Percentiles rank a stretch among this genome's conserved stretches.
Conservation (phyloP, 345 rosid species). For the Triadica sebifera region DNA sequence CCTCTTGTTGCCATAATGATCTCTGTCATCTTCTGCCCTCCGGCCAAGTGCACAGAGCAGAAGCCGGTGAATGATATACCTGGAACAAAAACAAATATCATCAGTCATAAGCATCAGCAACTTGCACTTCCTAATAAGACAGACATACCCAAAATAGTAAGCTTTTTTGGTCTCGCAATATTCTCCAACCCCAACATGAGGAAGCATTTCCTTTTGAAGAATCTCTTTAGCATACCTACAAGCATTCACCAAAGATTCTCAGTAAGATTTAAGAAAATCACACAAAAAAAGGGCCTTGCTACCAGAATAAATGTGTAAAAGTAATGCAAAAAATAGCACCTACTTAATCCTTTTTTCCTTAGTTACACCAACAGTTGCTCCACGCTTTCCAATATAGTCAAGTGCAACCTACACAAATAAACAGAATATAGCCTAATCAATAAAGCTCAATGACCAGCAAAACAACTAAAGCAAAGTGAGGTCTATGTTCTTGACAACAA, state of each 20-base stretch:
- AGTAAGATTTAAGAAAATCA: no score
- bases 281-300: constrained; percentile 1
- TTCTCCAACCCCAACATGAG: constrained; percentile 92
- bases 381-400: constrained; percentile 96
- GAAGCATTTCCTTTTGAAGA: constrained; percentile 99
- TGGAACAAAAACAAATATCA: constrained; percentile 22
- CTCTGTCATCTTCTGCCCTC: constrained; percentile 96
- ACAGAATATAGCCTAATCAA: constrained; percentile 3
- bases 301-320: constrained; percentile 24
- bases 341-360: constrained; percentile 95
- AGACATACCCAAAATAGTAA: constrained; percentile 84
- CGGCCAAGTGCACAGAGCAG: constrained; percentile 92
- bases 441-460: neutral
- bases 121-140: neutral
- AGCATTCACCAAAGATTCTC: constrained; percentile 26
- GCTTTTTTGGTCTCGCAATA: constrained; percentile 97
- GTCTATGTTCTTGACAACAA: neutral
- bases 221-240: constrained; percentile 93
- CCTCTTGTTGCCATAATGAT: constrained; percentile 99
- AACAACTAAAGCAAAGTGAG: neutral
- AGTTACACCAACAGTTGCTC: constrained; percentile 94
- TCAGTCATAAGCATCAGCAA: constrained; percentile 16
- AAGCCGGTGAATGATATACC: constrained; percentile 89
- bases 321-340: constrained; percentile 17
- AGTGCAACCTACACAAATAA: constrained; percentile 75